These are phyloP conservation scores for Solanum pinnatisectum DNA, from an alignment of 257 asterid genomes.

Conservation along the genomic window DNA sequence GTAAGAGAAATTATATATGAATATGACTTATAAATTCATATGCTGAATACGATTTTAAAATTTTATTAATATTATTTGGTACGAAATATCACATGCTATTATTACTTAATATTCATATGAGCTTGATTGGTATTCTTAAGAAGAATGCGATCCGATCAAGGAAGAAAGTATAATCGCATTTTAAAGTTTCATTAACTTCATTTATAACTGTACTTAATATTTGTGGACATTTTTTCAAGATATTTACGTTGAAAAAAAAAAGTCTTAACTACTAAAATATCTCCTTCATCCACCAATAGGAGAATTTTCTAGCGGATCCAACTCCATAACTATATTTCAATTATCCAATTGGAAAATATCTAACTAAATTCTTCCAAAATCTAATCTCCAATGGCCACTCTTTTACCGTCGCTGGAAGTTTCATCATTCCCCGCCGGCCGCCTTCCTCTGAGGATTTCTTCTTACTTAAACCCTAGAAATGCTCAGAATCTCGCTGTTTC, in stretches of 20 bases:
- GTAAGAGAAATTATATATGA: not conserved
- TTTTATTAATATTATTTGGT: not conserved
- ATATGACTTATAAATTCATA: no score
- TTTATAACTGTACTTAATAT: no score
- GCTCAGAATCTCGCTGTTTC: not conserved
- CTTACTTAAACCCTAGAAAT: not conserved
- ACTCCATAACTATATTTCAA: not conserved
- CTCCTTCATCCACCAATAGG: slow-evolving; percentile 4
- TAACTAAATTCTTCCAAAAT: not conserved
- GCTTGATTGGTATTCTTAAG: no score
- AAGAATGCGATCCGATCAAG: no score
- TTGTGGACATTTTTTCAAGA: not conserved
- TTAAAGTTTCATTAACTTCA: no score
- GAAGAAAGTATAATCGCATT: not conserved
- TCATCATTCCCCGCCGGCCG: slow-evolving; percentile 9
- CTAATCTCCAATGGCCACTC: slow-evolving; percentile 18
- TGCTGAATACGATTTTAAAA: no score
- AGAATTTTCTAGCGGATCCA: not conserved
- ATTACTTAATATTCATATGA: no score
- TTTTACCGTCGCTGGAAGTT: slow-evolving; percentile 25
- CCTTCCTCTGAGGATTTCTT: not conserved
- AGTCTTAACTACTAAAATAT: not conserved
- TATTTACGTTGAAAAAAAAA: not conserved
- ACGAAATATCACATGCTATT: not conserved
- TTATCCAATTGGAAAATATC: slow-evolving; percentile 5